A percentile compares a stretch with the other conserved stretches of the same genome.
These are phyloP conservation scores for Xerocomellus intermedius DNA, from an alignment of 768 basidiomycete genomes.

Conservation along the genomic window DNA sequence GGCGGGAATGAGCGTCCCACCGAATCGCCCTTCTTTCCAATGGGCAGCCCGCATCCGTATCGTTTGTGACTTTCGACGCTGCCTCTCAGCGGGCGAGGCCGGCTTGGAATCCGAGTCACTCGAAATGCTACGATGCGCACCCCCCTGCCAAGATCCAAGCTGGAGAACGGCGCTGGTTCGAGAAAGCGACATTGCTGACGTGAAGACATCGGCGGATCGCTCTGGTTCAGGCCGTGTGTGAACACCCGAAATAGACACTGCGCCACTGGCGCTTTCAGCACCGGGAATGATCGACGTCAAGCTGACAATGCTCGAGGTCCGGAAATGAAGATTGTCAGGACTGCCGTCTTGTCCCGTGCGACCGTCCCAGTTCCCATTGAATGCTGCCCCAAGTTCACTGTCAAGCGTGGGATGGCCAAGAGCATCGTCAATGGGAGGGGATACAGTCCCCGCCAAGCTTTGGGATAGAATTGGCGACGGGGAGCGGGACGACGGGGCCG, in stretches of 20 bases:
- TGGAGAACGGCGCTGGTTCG: conserved; percentile 5
- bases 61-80: conserved; percentile 44
- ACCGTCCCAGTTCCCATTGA: conserved; percentile 29
- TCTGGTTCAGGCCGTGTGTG: neutral
- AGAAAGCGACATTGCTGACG: conserved; percentile 3
- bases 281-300: conserved; percentile 38
- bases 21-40: conserved; percentile 59
- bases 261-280: conserved; percentile 11
- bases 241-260: conserved; percentile 2
- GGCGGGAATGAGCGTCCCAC: conserved; percentile 31
- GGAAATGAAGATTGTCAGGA: conserved; percentile 43
- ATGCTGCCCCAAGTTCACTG: conserved; percentile 57
- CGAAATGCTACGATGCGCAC: neutral
- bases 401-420: conserved; percentile 42
- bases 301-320: conserved; percentile 56
- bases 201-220: neutral
- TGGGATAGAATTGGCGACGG: conserved; percentile 19
- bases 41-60: conserved; percentile 56
- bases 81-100: conserved; percentile 24
- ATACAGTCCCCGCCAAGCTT: conserved; percentile 4
- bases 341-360: conserved; percentile 15
- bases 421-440: conserved; percentile 3
- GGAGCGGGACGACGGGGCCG: conserved; percentile 14
- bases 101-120: conserved; percentile 30
- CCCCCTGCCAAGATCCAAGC: conserved; percentile 14